Base-by-base conservation (phyloP, 805 yeast genomes). In the Candida montana region DNA sequence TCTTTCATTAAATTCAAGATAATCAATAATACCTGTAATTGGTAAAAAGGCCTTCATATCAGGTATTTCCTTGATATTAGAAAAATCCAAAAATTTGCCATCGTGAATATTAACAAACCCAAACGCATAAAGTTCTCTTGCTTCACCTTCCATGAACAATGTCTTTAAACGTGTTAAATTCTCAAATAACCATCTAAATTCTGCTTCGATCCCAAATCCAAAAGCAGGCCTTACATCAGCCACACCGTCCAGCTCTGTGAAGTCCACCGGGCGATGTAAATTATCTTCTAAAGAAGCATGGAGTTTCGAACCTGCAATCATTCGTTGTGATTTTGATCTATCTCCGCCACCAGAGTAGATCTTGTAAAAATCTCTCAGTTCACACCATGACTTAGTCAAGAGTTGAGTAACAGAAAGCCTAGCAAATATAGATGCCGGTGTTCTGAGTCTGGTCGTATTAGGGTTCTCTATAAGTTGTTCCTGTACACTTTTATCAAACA, bases 11-110 rank as follows among this genome's bases (percentile, higher is more conserved):
- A 52, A 17, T 9, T 47, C 40, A 39, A 21, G 38, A 18, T 71
- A 72, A 57, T 82, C 90, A 20, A 81, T 71, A 1, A 83, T 64
- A 2, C 90, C 93, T 53, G 85, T 79, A 7, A 81, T 67, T 18
- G 80, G 56, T 2, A 77, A 65, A 35, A 10, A 30, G 1, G 29
- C 34, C 5, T 21, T 6, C 16, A 37, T 1, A 18, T 37, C 16
- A 12, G 21, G 17, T 8, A 21, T 63, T 61, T 21, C 13, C 11
- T 30, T 18, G 19, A n/a, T 32, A 8, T 63, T 52, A 2, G 29
- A 26, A 26, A 26, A 26, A 26, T 26, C 13, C 11, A 37, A 33
- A 10, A 55, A 50, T 3, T 38, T 41, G 5, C 49, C 46, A 9
- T 34, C 31, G 0, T 40, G 33, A 2, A 21, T 37, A 35, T 52